Base-by-base conservation (phyloP, 225 moss, liverwort and hornwort species). In the Lunularia cruciata region DNA sequence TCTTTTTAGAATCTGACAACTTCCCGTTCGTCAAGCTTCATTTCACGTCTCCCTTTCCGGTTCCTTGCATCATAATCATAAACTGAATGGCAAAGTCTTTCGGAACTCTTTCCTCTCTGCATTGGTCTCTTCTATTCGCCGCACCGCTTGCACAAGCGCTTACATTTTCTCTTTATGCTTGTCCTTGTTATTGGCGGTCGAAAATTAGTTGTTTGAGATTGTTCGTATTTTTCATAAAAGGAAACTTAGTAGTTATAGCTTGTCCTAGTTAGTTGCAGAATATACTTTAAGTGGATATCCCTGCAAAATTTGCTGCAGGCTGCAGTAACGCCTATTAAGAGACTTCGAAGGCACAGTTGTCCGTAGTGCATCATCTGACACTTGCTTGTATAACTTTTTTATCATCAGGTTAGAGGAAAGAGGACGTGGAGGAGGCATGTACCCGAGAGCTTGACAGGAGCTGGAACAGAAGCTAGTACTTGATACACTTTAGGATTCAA, bases 351-450 rank as follows among this genome's bases (percentile, higher is more conserved):
- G 3, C 14, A 9, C 28, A 14, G 20, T 31, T 31, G 6, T n/a
- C 0, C 31, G 8, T 31, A 56, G 56, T 13, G 30, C 20, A 38
- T 20, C 13, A n/a, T 1, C 8, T 61, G 13, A 61, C 38, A 19
- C 18, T 19, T 3, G 30, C 37, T n/a, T 28, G 45, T 67, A 31
- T 68, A 47, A 46, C 7, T 35, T 37, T 47, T 10, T 39, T 67
- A 4, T 67, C 5, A 9, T 31, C 88, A 95, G 95, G 66, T 57
- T 83, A 72, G 88, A 88, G 69, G 79, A 81, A 63, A 79, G 66
- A 63, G 83, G 70, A 30, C 86, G 95, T 74, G 90, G 95, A 60
- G 68, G 73, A 36, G 95, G 95, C 37, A 92, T 95, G 95, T 60
- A 76, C 40, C 78, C 85, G 59, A 28, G 71, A 62, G 37, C 35